Evolutionary conservation across 192 early-diverging fungal genomes (phyloP).

Genomic region (Phycomyces nitens): DNA sequence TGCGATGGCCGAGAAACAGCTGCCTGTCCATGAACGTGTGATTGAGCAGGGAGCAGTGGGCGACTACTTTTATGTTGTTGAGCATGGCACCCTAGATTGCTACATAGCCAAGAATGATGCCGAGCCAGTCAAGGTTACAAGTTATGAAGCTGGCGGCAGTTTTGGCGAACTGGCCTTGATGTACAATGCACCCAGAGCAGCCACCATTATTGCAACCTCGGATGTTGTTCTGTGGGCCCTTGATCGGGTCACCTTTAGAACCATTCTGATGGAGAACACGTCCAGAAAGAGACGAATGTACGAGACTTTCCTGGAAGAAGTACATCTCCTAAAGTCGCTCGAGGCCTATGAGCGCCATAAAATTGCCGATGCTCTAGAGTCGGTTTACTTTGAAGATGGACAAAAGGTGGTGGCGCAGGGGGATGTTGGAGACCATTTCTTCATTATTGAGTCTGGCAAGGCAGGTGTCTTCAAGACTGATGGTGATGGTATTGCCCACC

Average conservation of each 20-base stretch:
- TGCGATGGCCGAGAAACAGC: slow-evolving; percentile 91
- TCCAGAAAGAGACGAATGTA: slow-evolving; percentile 93
- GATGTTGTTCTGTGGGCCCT: slow-evolving; percentile 92
- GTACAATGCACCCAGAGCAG: slow-evolving; percentile 98
- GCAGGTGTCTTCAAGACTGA: slow-evolving; percentile 79
- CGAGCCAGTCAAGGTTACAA: slow-evolving; percentile 67
- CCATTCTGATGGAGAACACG: slow-evolving; percentile 98
- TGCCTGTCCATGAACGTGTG: slow-evolving; percentile 64
- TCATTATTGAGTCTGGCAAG: slow-evolving; percentile 92
- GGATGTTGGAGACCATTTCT: slow-evolving; percentile 91
- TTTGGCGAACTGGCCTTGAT: slow-evolving; percentile 99
- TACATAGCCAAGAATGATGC: slow-evolving; percentile 69
- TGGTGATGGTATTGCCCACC: slow-evolving; percentile 73
- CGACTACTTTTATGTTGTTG: slow-evolving; percentile 98
- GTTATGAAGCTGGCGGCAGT: slow-evolving; percentile 79
- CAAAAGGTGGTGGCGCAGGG: slow-evolving; percentile 88
- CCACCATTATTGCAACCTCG: slow-evolving; percentile 86
- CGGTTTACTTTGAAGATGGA: slow-evolving; percentile 80
- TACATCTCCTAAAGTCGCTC: slow-evolving; percentile 81
- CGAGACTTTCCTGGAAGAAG: slow-evolving; percentile 92
- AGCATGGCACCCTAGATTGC: slow-evolving; percentile 88
- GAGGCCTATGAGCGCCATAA: slow-evolving; percentile 98
- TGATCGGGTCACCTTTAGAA: slow-evolving; percentile 95
- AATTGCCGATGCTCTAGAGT: slow-evolving; percentile 96
- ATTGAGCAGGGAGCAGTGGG: slow-evolving; percentile 95